phyloP scores from a whole-genome alignment of 139 green algal species.

The Desmodesmus armatus region DNA sequence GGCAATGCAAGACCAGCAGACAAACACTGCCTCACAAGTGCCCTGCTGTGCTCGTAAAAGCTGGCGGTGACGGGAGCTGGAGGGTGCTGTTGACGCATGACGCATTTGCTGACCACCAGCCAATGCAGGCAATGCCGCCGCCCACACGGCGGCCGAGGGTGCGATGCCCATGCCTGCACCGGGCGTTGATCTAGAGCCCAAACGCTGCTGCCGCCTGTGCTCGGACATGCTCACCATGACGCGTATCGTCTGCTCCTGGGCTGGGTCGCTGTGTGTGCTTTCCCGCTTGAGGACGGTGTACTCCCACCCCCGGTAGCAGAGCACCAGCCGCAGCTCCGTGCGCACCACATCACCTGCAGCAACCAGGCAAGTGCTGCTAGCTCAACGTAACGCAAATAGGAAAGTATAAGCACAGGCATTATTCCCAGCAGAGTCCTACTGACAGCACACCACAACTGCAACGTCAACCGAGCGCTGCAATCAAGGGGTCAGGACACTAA shows the following conservation, averaged over 20 bases:
- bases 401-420: background rate
- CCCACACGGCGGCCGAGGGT: background rate
- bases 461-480: too few relatives aligned
- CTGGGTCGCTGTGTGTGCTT: background rate
- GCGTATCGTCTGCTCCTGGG: background rate
- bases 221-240: constrained; percentile 12
- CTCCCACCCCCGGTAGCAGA: constrained; percentile 33
- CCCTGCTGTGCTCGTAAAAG: too few relatives aligned
- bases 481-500: too few relatives aligned
- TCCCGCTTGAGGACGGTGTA: constrained; percentile 41
- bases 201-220: background rate
- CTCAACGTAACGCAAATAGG: background rate
- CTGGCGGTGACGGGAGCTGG: too few relatives aligned
- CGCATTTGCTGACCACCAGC: too few relatives aligned
- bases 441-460: too few relatives aligned
- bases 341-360: constrained; percentile 27
- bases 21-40: too few relatives aligned
- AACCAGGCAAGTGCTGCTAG: background rate
- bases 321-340: constrained; percentile 29
- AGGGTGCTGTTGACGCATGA: too few relatives aligned
- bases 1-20: too few relatives aligned
- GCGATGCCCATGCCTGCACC: too few relatives aligned
- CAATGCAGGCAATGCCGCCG: background rate
- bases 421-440: too few relatives aligned
- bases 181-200: background rate